Evolutionary conservation across 1,284 basidiomycete species (phyloP), one percentile per base, ranked within the genome.

Genomic region (Cutaneotrichosporon dermatis): DNA sequence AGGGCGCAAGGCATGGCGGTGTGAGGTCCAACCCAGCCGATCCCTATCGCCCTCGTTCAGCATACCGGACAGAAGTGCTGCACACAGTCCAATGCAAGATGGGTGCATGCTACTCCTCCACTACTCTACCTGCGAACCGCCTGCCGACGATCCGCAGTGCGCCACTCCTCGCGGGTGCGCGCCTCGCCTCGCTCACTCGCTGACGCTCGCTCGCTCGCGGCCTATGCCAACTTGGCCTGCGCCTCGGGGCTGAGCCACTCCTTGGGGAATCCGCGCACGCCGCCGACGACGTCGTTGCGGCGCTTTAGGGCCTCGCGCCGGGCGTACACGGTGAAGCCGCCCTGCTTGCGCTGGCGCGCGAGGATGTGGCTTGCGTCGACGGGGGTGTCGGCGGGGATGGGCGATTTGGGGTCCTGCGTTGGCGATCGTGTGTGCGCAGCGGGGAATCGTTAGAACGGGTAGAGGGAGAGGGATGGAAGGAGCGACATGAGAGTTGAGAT

Each of bases 341-440:
- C 86, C 51, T 84, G 83, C 77, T 90, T 91, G 68, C 81, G 80
- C 45, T 81, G 80, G 72, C 85, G 86, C 1, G 88, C 82, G 66
- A 86, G 82, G 13, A 92, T 74, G 79, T 93, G 89, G 55, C 90
- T 83, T 46, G 82, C 79, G 72, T 92, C 90, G n/a, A 89, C 68
- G 0, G 90, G 89, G 25, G 90, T 79, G 57, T 87, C 82, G 36
- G 79, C 76, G 64, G 88, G 85, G 5, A 80, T 76, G 52, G 86
- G 82, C 43, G 73, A 75, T 25, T 76, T 77, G 13, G 77, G 55
- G 57, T 83, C 79, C 86, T 88, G 60, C 6, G 25, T 25, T 25
- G 25, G 25, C 25, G 25, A 25, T 25, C 25, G 25, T 25, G 25
- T 25, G 25, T 25, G 25, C 25, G 25, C 25, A 25, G 25, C 25